Evolutionary conservation across 2,329 filamentous ascomycete species (phyloP).

Genomic region (Endoconidiophora laricicola): DNA sequence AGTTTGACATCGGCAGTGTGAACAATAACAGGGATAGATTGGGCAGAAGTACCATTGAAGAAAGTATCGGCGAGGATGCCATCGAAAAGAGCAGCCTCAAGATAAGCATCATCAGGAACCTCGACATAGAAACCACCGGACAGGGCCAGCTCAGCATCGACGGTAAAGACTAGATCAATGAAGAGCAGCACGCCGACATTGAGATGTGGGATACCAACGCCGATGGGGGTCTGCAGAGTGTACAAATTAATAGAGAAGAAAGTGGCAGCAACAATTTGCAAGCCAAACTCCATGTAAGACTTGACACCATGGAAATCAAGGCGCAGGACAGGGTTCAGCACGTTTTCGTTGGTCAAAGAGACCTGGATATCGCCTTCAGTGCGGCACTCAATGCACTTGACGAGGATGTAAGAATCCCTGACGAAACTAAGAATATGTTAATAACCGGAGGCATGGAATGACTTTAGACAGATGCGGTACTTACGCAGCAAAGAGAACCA

Average conservation of each 20-base stretch:
- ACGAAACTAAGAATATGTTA: slow-evolving; percentile 8
- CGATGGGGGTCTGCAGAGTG: slow-evolving; percentile 26
- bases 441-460: neutral
- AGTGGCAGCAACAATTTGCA: slow-evolving; percentile 27
- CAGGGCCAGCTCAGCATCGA: slow-evolving; percentile 32
- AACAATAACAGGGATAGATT: slow-evolving; percentile 31
- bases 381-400: slow-evolving; percentile 32
- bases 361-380: slow-evolving; percentile 31
- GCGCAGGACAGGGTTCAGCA: slow-evolving; percentile 24
- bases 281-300: slow-evolving; percentile 33
- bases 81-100: slow-evolving; percentile 26
- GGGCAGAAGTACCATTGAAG: slow-evolving; percentile 26
- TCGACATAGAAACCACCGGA: slow-evolving; percentile 33
- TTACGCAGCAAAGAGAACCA: neutral
- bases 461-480: neutral
- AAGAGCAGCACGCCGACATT: slow-evolving; percentile 30
- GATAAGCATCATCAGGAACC: slow-evolving; percentile 26
- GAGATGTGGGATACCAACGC: slow-evolving; percentile 26
- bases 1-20: slow-evolving; percentile 30
- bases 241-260: slow-evolving; percentile 36
- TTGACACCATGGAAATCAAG: slow-evolving; percentile 34
- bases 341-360: slow-evolving; percentile 25
- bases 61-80: slow-evolving; percentile 29
- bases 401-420: slow-evolving; percentile 15
- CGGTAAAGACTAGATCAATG: slow-evolving; percentile 34